Evolutionary conservation across 2,329 filamentous ascomycete species (phyloP), one percentile per base, ranked within the genome.

Genomic region (Paraphoma chrysanthemicola): DNA sequence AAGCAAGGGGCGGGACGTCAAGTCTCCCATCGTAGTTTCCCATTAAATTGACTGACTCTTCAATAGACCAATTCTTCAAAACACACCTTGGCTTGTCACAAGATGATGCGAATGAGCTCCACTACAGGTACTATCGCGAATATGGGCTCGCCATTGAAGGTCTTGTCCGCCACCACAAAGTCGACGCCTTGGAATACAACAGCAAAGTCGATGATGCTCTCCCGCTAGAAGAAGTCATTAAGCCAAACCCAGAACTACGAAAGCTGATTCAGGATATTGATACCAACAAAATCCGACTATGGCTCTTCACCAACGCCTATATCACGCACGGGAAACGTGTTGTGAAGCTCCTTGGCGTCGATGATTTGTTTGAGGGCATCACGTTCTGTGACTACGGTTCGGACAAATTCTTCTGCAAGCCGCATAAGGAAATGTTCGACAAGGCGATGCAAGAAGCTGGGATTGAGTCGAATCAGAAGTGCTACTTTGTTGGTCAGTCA

Each of bases 101-200:
- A 66, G 84, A 92, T 52, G 94, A 98, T 56, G 95, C 95, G n/a
- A 87, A 87, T 57, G 85, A 89, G 68, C 86, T 99, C 28, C 95
- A 98, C 78, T 84, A 88, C 76, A 91, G 93, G 68, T 99, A 99
- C 81, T 99, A 98, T 81, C 90, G 88, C 70, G 93, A 91, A 76
- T 99, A 99, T 75, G 95, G 96, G 30, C 86, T 99, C n/a, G 95
- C 95, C 30, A 96, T 99, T 62, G 93, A 98, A 79, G 95, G 95
- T 1, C 85, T 99, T 1, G 92, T 97, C 38, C 88, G 92, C 9
- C 91, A 97, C 78, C 95, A 99, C 80, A 88, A 96, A 77, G 96
- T 99, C 68, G 92, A 98, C 70, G 91, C 95, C 1, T 83, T 99
- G 5, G 93, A 96, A 53, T 99, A 98, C 82, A 99, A 99, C 76